These are phyloP conservation scores for Metschnikowia lachancei DNA, from an alignment of 805 yeast species.

Conservation along the genomic window DNA sequence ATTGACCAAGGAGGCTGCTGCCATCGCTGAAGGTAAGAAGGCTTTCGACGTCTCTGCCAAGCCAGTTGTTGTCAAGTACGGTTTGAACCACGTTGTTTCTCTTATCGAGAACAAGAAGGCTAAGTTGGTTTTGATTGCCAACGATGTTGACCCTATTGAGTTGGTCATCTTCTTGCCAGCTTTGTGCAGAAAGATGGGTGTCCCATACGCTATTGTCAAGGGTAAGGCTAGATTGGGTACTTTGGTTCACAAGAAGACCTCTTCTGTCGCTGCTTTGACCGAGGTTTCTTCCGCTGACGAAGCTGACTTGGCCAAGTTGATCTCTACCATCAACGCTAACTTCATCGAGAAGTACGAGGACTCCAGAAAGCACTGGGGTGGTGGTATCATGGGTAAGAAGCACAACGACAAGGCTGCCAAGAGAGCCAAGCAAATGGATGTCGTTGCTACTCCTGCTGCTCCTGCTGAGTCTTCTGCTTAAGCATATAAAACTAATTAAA, in stretches of 20 bases:
- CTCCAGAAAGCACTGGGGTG: constrained; percentile 99
- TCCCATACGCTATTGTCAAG: constrained; percentile 97
- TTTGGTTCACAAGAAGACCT: constrained; percentile 71
- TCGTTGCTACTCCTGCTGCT: constrained; percentile 55
- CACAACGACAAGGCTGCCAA: constrained; percentile 82
- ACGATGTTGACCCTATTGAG: constrained; percentile 99
- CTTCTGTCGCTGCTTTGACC: constrained; percentile 1
- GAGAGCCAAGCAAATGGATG: constrained; percentile 59
- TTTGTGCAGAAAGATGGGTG: constrained; percentile 98
- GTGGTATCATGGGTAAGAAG: constrained; percentile 97
- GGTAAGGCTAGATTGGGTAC: constrained; percentile 99
- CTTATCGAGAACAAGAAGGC: constrained; percentile 98
- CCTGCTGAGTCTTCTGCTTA: constrained; percentile 5
- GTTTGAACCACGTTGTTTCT: constrained; percentile 98
- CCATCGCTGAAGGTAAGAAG: constrained; percentile 96
- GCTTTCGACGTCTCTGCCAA: constrained; percentile 95
- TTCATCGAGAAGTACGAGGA: constrained; percentile 93
- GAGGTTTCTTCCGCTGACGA: constrained; percentile 94
- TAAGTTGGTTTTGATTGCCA: constrained; percentile 93
- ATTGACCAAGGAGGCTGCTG: constrained; percentile 98
- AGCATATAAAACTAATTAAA: constrained; percentile 7
- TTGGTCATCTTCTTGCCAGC: constrained; percentile 97
- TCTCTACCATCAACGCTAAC: constrained; percentile 92
- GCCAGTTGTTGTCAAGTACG: constrained; percentile 96
- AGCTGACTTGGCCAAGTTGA: constrained; percentile 87